These are phyloP conservation scores for Echites panduratus DNA, from an alignment of 257 asterid genomes.

Conservation along the genomic window DNA sequence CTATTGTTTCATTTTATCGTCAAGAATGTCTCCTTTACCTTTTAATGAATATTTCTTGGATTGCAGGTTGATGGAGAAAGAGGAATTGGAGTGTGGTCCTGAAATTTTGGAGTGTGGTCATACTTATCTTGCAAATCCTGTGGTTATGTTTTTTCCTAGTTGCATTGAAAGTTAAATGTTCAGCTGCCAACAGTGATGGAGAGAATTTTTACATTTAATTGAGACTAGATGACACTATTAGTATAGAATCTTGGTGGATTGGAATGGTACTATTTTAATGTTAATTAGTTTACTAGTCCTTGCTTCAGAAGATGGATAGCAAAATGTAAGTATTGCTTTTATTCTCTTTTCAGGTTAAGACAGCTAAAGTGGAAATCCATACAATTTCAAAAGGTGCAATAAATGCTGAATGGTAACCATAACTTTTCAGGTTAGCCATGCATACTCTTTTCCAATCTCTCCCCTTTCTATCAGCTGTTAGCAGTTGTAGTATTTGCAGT, in stretches of 20 bases:
- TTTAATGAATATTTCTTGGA: constrained; percentile 20
- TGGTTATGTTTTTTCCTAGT: constrained; percentile 52
- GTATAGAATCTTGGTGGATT: no score
- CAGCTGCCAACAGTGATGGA: constrained; percentile 23
- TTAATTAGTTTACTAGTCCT: not conserved
- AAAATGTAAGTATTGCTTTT: not conserved
- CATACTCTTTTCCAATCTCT: constrained; percentile 12
- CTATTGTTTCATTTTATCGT: not conserved
- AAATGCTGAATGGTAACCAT: constrained; percentile 21
- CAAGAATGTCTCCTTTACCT: not conserved
- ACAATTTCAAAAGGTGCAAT: constrained; percentile 34
- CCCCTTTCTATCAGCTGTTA: not conserved
- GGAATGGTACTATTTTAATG: no score
- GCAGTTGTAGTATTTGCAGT: not conserved
- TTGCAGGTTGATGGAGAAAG: constrained; percentile 48
- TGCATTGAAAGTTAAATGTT: no score
- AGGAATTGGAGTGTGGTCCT: constrained; percentile 35
- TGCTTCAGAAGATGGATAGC: constrained; percentile 12
- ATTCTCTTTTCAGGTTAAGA: constrained; percentile 31
- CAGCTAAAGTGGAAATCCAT: constrained; percentile 40
- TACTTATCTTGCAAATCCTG: constrained; percentile 33
- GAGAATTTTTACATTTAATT: constrained; percentile 36
- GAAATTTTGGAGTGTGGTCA: constrained; percentile 47
- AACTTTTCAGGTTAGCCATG: constrained; percentile 42
- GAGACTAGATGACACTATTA: constrained; percentile 54